Evolutionary conservation across 2,329 filamentous ascomycete genomes (phyloP).

Genomic region (Trichoderma gracile): DNA sequence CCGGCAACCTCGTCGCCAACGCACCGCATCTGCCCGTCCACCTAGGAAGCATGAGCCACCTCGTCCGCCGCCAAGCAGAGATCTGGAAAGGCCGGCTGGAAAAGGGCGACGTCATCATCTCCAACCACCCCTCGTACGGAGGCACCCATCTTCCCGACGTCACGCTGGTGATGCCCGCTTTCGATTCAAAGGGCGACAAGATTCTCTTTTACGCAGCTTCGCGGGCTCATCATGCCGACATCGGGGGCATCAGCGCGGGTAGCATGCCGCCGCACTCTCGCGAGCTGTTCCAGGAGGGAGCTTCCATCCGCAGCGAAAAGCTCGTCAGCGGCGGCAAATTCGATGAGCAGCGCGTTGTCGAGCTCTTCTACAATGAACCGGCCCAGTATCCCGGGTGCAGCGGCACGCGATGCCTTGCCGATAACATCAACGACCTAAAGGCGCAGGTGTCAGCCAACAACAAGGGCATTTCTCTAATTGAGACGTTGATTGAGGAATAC

Average conservation of each 20-base stretch:
- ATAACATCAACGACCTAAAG: conserved; percentile 81
- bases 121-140: conserved; percentile 80
- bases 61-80: conserved; percentile 73
- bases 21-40: conserved; percentile 80
- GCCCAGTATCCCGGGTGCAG: conserved; percentile 74
- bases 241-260: conserved; percentile 76
- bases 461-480: conserved; percentile 81
- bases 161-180: conserved; percentile 77
- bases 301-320: conserved; percentile 65
- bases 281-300: conserved; percentile 63
- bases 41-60: conserved; percentile 80
- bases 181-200: conserved; percentile 62
- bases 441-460: conserved; percentile 83
- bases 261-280: conserved; percentile 77
- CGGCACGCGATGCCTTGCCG: conserved; percentile 74
- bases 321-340: conserved; percentile 75
- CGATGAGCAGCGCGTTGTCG: conserved; percentile 72
- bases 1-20: conserved; percentile 75
- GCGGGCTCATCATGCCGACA: conserved; percentile 81
- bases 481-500: conserved; percentile 73
- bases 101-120: conserved; percentile 77
- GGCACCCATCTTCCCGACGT: conserved; percentile 83
- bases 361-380: conserved; percentile 72
- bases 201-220: conserved; percentile 83
- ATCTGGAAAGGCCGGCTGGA: conserved; percentile 78